phyloP scores from a whole-genome alignment of 2,329 filamentous ascomycete species.

The Claviceps purpurea region DNA sequence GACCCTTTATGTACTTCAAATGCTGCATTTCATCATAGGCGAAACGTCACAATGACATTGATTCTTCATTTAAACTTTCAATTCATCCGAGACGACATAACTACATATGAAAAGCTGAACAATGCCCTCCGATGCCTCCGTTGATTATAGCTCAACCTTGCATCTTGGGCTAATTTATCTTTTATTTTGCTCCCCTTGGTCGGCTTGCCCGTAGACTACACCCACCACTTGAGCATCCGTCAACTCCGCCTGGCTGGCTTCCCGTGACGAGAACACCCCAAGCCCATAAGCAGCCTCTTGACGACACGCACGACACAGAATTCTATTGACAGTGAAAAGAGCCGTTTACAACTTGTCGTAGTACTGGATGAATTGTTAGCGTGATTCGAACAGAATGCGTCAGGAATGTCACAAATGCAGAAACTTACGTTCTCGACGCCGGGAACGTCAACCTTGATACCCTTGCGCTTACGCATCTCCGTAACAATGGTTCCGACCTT shows the following conservation, averaged over 20 bases:
- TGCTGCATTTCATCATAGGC: too few species aligned
- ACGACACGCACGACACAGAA: conserved; percentile 28
- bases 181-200: background rate
- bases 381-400: background rate
- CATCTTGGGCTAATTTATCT: conserved; percentile 14
- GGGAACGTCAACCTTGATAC: conserved; percentile 92
- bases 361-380: conserved; percentile 46
- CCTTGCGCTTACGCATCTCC: conserved; percentile 97
- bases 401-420: background rate
- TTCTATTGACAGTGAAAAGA: conserved; percentile 31
- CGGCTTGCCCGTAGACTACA: conserved; percentile 17
- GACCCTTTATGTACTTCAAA: too few species aligned
- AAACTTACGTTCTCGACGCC: conserved; percentile 86
- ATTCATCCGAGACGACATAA: conserved; percentile 29
- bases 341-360: conserved; percentile 91
- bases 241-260: conserved; percentile 10
- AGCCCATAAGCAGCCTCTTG: conserved; percentile 24
- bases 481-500: conserved; percentile 75
- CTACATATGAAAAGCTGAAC: conserved; percentile 27
- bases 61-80: conserved; percentile 23
- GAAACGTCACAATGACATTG: too few species aligned
- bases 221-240: conserved; percentile 8
- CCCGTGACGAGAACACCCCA: conserved; percentile 14
- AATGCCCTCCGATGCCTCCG: conserved; percentile 17
- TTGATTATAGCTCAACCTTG: conserved; percentile 24